Percentiles rank a stretch among this genome's conserved stretches.
These are phyloP conservation scores for Citrus sp. DNA, from an alignment of 345 rosid species.

Conservation along the genomic window DNA sequence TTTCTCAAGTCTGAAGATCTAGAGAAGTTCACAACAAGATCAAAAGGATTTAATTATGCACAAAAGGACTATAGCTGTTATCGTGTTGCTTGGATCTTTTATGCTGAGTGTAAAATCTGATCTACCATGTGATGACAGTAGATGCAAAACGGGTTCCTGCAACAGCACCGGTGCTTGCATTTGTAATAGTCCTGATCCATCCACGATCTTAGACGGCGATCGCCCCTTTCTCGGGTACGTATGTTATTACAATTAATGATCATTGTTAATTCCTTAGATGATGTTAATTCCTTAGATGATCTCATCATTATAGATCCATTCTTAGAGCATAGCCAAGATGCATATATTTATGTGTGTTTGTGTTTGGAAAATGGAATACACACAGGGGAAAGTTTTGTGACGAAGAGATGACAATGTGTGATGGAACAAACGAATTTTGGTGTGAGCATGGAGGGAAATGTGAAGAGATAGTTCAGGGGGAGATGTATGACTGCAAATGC, in stretches of 20 bases:
- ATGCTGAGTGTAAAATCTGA: neutral
- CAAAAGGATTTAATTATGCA: neutral
- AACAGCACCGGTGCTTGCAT: constrained; percentile 22
- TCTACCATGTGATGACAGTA: constrained; percentile 12
- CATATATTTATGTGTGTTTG: neutral
- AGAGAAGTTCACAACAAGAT: neutral
- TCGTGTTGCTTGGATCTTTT: constrained; percentile 20
- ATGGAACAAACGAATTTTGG: constrained; percentile 39
- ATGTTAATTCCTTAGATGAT: neutral
- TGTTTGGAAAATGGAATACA: too few relatives aligned
- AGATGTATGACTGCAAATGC: constrained; percentile 29
- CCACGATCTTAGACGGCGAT: constrained; percentile 33
- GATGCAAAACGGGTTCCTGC: constrained; percentile 24
- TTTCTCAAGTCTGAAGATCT: neutral
- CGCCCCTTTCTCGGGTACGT: constrained; percentile 32
- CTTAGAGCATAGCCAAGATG: neutral
- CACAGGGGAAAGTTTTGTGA: constrained; percentile 29
- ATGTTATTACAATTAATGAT: neutral
- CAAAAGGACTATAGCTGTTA: neutral
- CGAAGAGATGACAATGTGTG: constrained; percentile 41
- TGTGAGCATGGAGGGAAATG: constrained; percentile 33
- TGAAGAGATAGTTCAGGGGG: constrained; percentile 37
- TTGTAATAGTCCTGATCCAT: constrained; percentile 35
- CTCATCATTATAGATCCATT: neutral
- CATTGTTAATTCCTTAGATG: too few relatives aligned